Percentiles rank a stretch among this genome's conserved stretches.
Evolutionary conservation across 2,329 filamentous ascomycete genomes (phyloP).

Genomic region (Raffaelea albimanens): DNA sequence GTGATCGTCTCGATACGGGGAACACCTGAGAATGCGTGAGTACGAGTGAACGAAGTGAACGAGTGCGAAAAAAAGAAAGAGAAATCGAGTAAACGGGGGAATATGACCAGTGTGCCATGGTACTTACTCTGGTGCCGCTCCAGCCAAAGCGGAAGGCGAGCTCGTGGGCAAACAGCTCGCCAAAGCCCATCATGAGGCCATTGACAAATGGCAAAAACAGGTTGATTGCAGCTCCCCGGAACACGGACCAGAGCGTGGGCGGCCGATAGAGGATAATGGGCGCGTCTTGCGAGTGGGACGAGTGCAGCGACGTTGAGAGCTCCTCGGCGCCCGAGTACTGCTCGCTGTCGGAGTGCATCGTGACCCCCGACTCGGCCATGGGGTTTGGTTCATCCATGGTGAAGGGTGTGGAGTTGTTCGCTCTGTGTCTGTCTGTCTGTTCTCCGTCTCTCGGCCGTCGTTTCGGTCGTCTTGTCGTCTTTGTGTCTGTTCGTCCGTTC

Average conservation of each 20-base stretch:
- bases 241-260: conserved; percentile 74
- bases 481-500: too few relatives aligned
- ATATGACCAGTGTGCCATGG: neutral
- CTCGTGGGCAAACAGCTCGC: conserved; percentile 94
- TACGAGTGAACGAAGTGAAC: neutral
- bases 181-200: conserved; percentile 95
- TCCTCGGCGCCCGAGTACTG: conserved; percentile 64
- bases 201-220: conserved; percentile 93
- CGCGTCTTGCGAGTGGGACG: conserved; percentile 30
- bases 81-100: neutral
- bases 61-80: neutral
- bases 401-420: neutral
- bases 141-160: conserved; percentile 87
- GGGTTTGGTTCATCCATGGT: conserved; percentile 47
- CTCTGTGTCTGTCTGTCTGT: neutral
- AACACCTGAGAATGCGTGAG: conserved; percentile 36
- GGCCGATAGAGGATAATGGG: conserved; percentile 80
- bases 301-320: conserved; percentile 49
- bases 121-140: conserved; percentile 78
- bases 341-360: conserved; percentile 75
- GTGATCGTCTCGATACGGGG: conserved; percentile 48
- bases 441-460: neutral
- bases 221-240: conserved; percentile 90
- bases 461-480: too few relatives aligned
- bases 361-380: conserved; percentile 64